Conservation (phyloP, 2,329 filamentous ascomycete species). For the Alternaria sp. region DNA sequence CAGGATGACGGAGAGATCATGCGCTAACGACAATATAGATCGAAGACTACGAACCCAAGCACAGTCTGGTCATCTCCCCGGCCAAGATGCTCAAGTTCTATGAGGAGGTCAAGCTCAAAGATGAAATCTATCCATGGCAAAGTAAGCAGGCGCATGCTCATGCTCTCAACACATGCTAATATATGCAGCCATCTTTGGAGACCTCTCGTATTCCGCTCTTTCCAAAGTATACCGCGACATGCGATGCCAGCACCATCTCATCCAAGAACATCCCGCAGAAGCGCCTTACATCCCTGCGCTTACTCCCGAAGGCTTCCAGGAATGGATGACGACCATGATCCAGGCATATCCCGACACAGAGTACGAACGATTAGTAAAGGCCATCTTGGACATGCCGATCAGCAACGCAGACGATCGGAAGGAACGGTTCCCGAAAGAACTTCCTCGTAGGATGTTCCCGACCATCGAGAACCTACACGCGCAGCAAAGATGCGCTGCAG, state of each 20-base stretch:
- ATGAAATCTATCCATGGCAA: conserved; percentile 73
- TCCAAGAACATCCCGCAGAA: conserved; percentile 53
- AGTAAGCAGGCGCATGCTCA: conserved; percentile 54
- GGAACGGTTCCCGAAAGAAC: conserved; percentile 78
- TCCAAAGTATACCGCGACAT: conserved; percentile 56
- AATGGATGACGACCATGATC: conserved; percentile 75
- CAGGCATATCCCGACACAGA: conserved; percentile 79
- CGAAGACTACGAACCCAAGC: conserved; percentile 70
- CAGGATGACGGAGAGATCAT: neutral
- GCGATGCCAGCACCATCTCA: conserved; percentile 57
- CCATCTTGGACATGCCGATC: conserved; percentile 75
- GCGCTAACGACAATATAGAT: conserved; percentile 57
- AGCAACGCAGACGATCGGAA: conserved; percentile 67
- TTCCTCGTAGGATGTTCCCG: conserved; percentile 77
- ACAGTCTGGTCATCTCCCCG: conserved; percentile 75
- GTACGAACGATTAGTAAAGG: conserved; percentile 70
- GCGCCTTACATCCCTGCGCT: conserved; percentile 53
- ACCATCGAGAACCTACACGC: conserved; percentile 61
- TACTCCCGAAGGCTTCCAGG: conserved; percentile 55
- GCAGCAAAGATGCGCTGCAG: conserved; percentile 66
- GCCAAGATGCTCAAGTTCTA: conserved; percentile 79
- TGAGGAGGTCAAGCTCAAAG: conserved; percentile 65
- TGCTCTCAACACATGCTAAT: conserved; percentile 8
- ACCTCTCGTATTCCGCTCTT: conserved; percentile 49
- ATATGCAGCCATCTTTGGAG: conserved; percentile 50